These are phyloP conservation scores for Serendipita sp. DNA, from an alignment of 768 basidiomycete species.

Conservation along the genomic window DNA sequence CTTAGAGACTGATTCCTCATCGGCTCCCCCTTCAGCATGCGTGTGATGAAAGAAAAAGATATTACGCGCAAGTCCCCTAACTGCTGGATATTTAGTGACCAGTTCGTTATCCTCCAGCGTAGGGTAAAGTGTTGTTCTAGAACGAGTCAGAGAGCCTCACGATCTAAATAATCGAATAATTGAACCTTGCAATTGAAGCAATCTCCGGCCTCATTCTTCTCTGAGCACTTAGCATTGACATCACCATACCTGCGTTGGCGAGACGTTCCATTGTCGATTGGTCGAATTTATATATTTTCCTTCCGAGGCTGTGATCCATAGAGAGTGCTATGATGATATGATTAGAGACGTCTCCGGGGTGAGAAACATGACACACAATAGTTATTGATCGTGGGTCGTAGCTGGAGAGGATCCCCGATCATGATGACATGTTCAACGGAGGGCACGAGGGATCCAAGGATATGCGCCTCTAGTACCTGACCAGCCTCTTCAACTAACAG, in stretches of 20 bases:
- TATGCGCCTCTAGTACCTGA: constrained; percentile 66
- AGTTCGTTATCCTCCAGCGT: constrained; percentile 39
- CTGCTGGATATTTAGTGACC: constrained; percentile 28
- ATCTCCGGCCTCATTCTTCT: constrained; percentile 62
- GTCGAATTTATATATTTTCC: constrained; percentile 45
- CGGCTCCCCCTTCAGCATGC: constrained; percentile 42
- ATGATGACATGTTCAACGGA: constrained; percentile 57
- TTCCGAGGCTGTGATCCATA: constrained; percentile 46
- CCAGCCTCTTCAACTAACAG: constrained; percentile 70
- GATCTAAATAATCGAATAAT: constrained; percentile 9
- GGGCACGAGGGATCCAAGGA: constrained; percentile 45
- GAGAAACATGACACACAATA: constrained; percentile 32
- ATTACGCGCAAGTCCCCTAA: constrained; percentile 47
- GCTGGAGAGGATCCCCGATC: constrained; percentile 68
- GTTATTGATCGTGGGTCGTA: constrained; percentile 52
- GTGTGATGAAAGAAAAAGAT: constrained; percentile 53
- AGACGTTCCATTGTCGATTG: constrained; percentile 66
- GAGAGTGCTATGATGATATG: no score
- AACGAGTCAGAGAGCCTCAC: neutral
- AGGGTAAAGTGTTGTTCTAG: constrained; percentile 45
- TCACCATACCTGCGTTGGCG: constrained; percentile 31
- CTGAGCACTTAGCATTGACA: constrained; percentile 60
- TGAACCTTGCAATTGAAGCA: constrained; percentile 42
- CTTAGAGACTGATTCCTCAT: constrained; percentile 49
- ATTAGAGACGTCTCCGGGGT: neutral